Evolutionary conservation across 2,329 filamentous ascomycete genomes (phyloP), one percentile per base, ranked within the genome.

Genomic region (Paecilomyces sp.): DNA sequence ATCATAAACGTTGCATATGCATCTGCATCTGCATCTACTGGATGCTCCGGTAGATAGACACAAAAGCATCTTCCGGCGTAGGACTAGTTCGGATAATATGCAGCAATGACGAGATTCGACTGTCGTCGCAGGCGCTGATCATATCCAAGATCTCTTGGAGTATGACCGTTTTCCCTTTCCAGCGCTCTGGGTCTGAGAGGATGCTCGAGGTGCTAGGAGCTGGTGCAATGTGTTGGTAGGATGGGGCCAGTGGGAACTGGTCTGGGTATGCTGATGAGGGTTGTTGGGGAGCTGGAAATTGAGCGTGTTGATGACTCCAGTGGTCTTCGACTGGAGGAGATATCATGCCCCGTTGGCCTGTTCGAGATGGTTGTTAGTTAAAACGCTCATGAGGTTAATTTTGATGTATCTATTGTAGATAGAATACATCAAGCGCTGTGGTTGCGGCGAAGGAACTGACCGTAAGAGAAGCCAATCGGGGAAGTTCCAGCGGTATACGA

Each of bases 31-130:
- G 13, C 41, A 47, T 47, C 41, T 47, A 47, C 5, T 22, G 41
- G 41, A 47, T 47, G 5, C 18, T 47, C 41, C 25, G 51, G 22
- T 61, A 68, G 3, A 70, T 68, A 8, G 66, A 65, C 55, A 63
- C 62, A 18, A 71, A 65, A 15, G 69, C 69, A 2, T 68, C 68
- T 54, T 71, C 69, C 3, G 69, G 69, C 15, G 69, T 67, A 24
- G 61, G 52, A 56, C 69, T 71, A 3, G 55, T 60, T 6, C 69
- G 68, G 15, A 71, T 63, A 31, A 71, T 68, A 5, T 64, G 60
- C n/a, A 71, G 58, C 6, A 71, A 67, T 15, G 66, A 65, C 4
- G 63, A 64, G 4, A 71, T 61, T 24, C 56, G 60, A n/a, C 61
- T 30, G 22, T 70, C 69, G 54, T 70, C 66, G 52, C 69, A 71